Conservation (phyloP, 2,329 filamentous ascomycete genomes). For the Malbranchea cinnamomea region DNA sequence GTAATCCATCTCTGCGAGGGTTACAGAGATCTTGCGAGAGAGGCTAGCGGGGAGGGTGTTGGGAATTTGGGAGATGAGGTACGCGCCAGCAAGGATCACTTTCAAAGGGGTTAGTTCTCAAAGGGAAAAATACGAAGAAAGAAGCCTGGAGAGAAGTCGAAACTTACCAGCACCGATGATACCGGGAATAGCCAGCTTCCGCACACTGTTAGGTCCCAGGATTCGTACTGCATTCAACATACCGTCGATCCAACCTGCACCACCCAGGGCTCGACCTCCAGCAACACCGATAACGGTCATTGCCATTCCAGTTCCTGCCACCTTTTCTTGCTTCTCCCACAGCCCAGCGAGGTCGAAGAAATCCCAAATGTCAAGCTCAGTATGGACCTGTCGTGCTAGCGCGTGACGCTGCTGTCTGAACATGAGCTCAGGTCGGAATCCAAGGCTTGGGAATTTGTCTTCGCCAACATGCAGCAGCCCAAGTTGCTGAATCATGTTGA, state of each 20-base stretch:
- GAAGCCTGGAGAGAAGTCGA: conserved; percentile 4
- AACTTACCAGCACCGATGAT: conserved; percentile 62
- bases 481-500: conserved; percentile 75
- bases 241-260: conserved; percentile 79
- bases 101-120: conserved; percentile 7
- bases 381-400: conserved; percentile 69
- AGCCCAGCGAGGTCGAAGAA: conserved; percentile 80
- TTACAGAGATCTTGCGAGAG: conserved; percentile 66
- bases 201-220: conserved; percentile 65
- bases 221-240: conserved; percentile 67
- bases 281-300: conserved; percentile 80
- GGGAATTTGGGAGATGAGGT: conserved; percentile 75
- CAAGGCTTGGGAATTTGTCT: conserved; percentile 69
- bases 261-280: conserved; percentile 65
- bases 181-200: conserved; percentile 66
- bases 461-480: conserved; percentile 71
- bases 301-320: conserved; percentile 86
- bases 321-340: conserved; percentile 83
- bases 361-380: conserved; percentile 78
- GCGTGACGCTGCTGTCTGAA: conserved; percentile 72
- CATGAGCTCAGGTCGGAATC: conserved; percentile 86
- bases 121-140: conserved; percentile 7
- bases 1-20: conserved; percentile 75
- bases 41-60: conserved; percentile 76
- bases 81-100: conserved; percentile 64